Base-by-base conservation (phyloP, 139 green algal species). In the Volvox africanus region DNA sequence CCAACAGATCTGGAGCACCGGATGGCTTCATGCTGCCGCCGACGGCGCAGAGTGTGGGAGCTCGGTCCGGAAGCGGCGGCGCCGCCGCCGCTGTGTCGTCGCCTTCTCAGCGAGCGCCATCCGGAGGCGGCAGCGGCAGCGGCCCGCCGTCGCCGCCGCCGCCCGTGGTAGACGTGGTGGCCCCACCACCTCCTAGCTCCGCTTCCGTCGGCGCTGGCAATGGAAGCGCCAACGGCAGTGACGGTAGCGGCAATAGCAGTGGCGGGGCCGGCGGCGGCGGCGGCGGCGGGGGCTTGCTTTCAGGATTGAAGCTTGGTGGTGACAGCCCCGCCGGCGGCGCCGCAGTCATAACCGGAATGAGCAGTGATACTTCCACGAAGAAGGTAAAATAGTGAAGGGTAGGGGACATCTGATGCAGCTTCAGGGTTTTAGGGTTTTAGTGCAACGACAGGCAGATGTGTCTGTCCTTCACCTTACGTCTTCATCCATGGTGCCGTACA, bases 111-210 rank as follows among this genome's bases (percentile, higher is more conserved):
- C 1, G 32, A 5, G 19, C 32, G 61, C 81, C 61, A 19, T 21
- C 50, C 82, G 30, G 82, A 55, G 30, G 82, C 82, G n/a, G 61
- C 14, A 2, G 33, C 35, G 20, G 62, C 62, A 61, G 36, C 35
- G 36, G 36, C 1, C 21, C 33, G 30, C 0, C 24, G 35, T 20
- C 65, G 35, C 82, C 82, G 26, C 67, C 83, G 24, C 35, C 67
- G 18, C 83, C 83, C 0, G 67, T 81, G 36, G 83, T 89, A 17
- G 83, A 89, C 22, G 83, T 89, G 1, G 65, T 89, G 14, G 83
- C 83, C 14, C 83, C 83, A 13, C 18, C 68, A 65, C 65, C 83
- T 0, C 35, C 30, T 32, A 88, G 21, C 82, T 33, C 6, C 61
- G 32, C 24, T 17, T 35, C 50, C 80, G 80, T 13, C 80, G 61